These are phyloP conservation scores for Tricholoma bakamatsutake DNA, from an alignment of 768 basidiomycete genomes.

Conservation along the genomic window DNA sequence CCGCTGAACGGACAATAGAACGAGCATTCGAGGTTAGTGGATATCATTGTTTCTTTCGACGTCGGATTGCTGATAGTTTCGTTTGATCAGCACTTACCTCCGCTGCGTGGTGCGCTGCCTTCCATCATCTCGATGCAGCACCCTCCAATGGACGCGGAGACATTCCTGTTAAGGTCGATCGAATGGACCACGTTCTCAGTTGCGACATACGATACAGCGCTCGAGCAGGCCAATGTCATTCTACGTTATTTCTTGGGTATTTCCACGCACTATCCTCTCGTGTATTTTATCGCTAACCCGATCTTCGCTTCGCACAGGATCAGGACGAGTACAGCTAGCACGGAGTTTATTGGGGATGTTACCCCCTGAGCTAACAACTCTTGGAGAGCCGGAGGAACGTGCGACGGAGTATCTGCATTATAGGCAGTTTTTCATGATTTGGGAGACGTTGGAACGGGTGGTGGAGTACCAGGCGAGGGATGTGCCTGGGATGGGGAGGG, in stretches of 20 bases:
- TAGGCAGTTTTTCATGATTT: slow-evolving; percentile 70
- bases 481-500: slow-evolving; percentile 50
- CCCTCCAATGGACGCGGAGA: slow-evolving; percentile 51
- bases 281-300: neutral
- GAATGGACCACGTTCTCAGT: slow-evolving; percentile 89
- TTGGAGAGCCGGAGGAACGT: slow-evolving; percentile 61
- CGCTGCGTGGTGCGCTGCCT: slow-evolving; percentile 51
- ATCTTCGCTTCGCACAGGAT: slow-evolving; percentile 33
- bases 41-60: neutral
- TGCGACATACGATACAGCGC: slow-evolving; percentile 67
- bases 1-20: slow-evolving; percentile 75
- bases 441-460: slow-evolving; percentile 60
- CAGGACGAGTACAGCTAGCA: slow-evolving; percentile 71
- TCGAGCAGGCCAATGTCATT: slow-evolving; percentile 85
- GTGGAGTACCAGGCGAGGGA: slow-evolving; percentile 57
- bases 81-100: slow-evolving; percentile 41
- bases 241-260: slow-evolving; percentile 87
- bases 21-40: slow-evolving; percentile 54
- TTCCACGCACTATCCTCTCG: neutral
- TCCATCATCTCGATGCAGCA: slow-evolving; percentile 51
- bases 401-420: slow-evolving; percentile 78
- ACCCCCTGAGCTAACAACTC: slow-evolving; percentile 55
- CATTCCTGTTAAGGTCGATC: slow-evolving; percentile 73
- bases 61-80: neutral
- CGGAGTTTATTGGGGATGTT: slow-evolving; percentile 52